These are phyloP conservation scores for Yarrowia sp. DNA, from an alignment of 805 yeast genomes.

Conservation along the genomic window DNA sequence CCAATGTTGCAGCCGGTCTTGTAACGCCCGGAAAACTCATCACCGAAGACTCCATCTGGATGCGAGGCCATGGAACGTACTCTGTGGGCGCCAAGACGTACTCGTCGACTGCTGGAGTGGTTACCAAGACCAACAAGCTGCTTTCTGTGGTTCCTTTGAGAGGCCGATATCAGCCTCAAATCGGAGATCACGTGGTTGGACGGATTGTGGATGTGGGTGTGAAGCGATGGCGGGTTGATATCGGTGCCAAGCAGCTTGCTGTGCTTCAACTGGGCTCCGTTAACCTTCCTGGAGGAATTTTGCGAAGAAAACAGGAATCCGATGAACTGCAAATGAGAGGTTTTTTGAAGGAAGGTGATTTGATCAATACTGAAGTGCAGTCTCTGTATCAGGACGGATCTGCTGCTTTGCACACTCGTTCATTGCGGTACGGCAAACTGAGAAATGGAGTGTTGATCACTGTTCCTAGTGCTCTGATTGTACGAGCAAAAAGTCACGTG, in stretches of 20 bases:
- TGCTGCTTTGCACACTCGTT: slow-evolving; percentile 92
- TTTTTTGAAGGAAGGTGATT: slow-evolving; percentile 92
- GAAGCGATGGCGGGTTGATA: slow-evolving; percentile 94
- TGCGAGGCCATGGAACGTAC: slow-evolving; percentile 98
- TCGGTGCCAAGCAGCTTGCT: slow-evolving; percentile 93
- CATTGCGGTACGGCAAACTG: slow-evolving; percentile 90
- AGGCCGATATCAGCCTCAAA: slow-evolving; percentile 88
- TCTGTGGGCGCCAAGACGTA: slow-evolving; percentile 69
- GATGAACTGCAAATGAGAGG: slow-evolving; percentile 96
- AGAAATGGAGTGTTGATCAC: slow-evolving; percentile 82
- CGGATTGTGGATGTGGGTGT: slow-evolving; percentile 91
- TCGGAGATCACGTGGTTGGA: slow-evolving; percentile 95
- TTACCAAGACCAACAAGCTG: slow-evolving; percentile 80
- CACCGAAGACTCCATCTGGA: slow-evolving; percentile 96
- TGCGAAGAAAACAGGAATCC: slow-evolving; percentile 88
- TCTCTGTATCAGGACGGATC: slow-evolving; percentile 83
- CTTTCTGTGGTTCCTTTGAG: slow-evolving; percentile 81
- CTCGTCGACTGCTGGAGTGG: slow-evolving; percentile 90
- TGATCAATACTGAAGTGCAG: slow-evolving; percentile 94
- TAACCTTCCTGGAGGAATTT: slow-evolving; percentile 94
- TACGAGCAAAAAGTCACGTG: slow-evolving; percentile 83
- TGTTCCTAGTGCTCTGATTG: slow-evolving; percentile 79
- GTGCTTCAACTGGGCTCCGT: slow-evolving; percentile 91
- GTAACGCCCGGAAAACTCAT: slow-evolving; percentile 96
- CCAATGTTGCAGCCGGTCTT: slow-evolving; percentile 39